Evolutionary conservation across 768 basidiomycete species (phyloP), one percentile per base, ranked within the genome.

Genomic region (Mycena capillaripes): DNA sequence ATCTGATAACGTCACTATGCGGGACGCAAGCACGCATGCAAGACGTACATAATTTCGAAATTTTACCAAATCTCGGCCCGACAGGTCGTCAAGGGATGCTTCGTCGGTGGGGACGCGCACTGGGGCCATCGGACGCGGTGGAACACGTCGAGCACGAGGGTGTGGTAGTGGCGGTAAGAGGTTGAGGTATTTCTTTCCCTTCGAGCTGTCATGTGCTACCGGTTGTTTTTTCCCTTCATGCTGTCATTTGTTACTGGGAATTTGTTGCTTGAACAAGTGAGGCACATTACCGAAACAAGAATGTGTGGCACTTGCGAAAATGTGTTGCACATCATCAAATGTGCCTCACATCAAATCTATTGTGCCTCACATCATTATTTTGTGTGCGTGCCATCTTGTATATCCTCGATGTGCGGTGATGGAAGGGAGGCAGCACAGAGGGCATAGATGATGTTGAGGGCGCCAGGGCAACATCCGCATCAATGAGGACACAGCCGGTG

Each of bases 11-110:
- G 10, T 23, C 36, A 23, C 4, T 12, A 19, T 29, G 14, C 21
- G 25, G 19, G 57, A 21, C 57, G 19, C 11, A n/a, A 21, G 25
- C 21, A 36, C 3, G 38, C 8, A 29, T n/a, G 36, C 36, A 12
- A 5, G 27, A 56, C 64, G 12, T 50, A 68, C 66, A 17, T 34
- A 59, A 11, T 68, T 38, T 34, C 57, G 44, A 23, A 68, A 68
- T 27, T 50, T 46, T 3, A n/a, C 30, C 64, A 66, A 19, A 36
- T 56, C 14, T 9, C 66, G 36, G 23, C 10, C 38, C 0, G 66
- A 23, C 17, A 68, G 12, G 48, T 58, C 30, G 46, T 68, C 66
- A 30, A 68, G 25, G 48, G 40, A 42, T 30, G 38, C 58, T 6
- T 38, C 3, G 29, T 68, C 58, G 11, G 66, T 58, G 6, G 48